phyloP scores from a whole-genome alignment of 129 eudicot species.

The Flaveria trinervia region DNA sequence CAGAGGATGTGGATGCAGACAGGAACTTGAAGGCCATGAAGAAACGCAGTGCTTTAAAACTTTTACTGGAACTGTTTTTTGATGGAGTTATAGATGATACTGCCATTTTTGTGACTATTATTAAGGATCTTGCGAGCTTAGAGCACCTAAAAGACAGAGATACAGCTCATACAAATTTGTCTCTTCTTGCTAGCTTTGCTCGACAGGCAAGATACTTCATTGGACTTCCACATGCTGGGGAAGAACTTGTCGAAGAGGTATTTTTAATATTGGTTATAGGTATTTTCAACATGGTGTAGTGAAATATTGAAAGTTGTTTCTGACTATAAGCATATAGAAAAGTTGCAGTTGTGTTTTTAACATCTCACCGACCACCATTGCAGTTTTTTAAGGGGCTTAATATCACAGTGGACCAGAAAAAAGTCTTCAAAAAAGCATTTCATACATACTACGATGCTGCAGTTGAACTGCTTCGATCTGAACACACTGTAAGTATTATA shows the following conservation, averaged over 20 bases:
- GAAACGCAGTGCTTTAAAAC: slow-evolving; percentile 92
- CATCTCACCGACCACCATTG: slow-evolving; percentile 11
- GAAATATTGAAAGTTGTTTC: background rate
- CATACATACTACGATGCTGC: slow-evolving; percentile 79
- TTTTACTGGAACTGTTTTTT: slow-evolving; percentile 82
- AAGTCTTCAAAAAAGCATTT: slow-evolving; percentile 76
- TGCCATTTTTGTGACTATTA: slow-evolving; percentile 64
- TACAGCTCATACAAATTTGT: slow-evolving; percentile 88
- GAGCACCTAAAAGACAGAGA: slow-evolving; percentile 97
- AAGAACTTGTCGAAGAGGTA: slow-evolving; percentile 89
- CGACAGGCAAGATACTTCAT: slow-evolving; percentile 91
- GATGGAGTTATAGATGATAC: slow-evolving; percentile 93
- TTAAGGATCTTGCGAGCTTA: slow-evolving; percentile 82
- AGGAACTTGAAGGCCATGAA: slow-evolving; percentile 83
- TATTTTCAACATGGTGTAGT: slow-evolving; percentile 2
- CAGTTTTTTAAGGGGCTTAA: slow-evolving; percentile 87
- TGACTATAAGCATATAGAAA: slow-evolving; percentile 8
- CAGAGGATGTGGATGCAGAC: slow-evolving; percentile 81
- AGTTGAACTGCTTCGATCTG: slow-evolving; percentile 73
- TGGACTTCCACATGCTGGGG: slow-evolving; percentile 79
- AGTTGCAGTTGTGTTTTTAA: background rate
- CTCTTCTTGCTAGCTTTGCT: slow-evolving; percentile 96
- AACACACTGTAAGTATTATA: slow-evolving; percentile 69
- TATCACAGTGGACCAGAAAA: slow-evolving; percentile 79
- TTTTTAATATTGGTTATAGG: background rate